Evolutionary conservation across 2,329 filamentous ascomycete genomes (phyloP).

Genomic region (Venturia pyrina): DNA sequence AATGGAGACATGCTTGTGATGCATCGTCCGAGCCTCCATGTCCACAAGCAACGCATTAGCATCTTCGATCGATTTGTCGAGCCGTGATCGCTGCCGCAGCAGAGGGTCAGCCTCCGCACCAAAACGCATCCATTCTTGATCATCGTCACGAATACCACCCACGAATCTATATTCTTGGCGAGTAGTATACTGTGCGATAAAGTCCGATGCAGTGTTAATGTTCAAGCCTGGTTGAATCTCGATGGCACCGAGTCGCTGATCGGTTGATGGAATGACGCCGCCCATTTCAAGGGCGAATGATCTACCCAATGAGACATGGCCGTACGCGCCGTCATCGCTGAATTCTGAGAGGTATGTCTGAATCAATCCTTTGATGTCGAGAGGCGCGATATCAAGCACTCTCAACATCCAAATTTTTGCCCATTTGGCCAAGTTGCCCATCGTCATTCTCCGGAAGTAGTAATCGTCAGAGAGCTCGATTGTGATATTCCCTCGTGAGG

Average conservation of each 20-base stretch:
- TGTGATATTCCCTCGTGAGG: constrained; percentile 64
- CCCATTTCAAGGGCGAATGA: constrained; percentile 94
- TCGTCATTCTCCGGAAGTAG: constrained; percentile 64
- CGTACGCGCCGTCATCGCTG: constrained; percentile 81
- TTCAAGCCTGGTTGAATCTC: constrained; percentile 62
- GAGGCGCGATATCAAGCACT: constrained; percentile 73
- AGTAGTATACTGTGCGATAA: constrained; percentile 93
- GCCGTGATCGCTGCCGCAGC: constrained; percentile 14
- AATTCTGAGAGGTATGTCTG: constrained; percentile 93
- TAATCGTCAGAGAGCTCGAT: constrained; percentile 94
- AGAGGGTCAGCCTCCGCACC: constrained; percentile 13
- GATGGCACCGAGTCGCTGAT: constrained; percentile 73
- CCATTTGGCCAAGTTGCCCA: constrained; percentile 66
- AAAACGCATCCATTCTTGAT: constrained; percentile 56
- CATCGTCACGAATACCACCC: constrained; percentile 61
- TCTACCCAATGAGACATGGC: constrained; percentile 81
- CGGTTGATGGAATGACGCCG: constrained; percentile 71
- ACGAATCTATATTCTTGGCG: constrained; percentile 91
- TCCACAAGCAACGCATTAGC: constrained; percentile 54
- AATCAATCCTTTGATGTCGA: constrained; percentile 89
- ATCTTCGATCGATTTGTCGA: constrained; percentile 37
- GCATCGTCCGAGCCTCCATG: constrained; percentile 60
- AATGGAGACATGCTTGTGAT: constrained; percentile 60
- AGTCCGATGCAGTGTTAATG: constrained; percentile 90
- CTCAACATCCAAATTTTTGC: constrained; percentile 72